phyloP scores from a whole-genome alignment of 2,329 filamentous ascomycete species.

The Apiospora sp. region DNA sequence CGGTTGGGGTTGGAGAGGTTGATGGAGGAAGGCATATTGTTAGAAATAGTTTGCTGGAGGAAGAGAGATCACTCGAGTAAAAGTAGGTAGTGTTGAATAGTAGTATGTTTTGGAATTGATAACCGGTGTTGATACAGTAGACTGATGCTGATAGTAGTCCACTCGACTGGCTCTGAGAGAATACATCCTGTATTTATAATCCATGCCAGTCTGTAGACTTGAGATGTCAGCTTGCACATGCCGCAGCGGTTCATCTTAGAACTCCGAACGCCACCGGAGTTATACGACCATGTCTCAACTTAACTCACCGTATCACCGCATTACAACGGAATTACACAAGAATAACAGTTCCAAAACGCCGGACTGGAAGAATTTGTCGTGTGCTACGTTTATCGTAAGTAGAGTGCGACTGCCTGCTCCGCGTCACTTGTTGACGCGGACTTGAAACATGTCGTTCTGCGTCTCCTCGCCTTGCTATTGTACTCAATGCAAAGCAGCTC shows the following conservation, averaged over 20 bases:
- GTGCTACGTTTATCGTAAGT: not conserved
- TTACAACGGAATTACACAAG: not conserved
- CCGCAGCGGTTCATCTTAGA: not conserved
- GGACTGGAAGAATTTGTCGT: not conserved
- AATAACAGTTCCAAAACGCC: not conserved
- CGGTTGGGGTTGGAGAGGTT: constrained; percentile 37
- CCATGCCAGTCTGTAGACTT: not conserved
- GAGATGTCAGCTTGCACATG: not conserved
- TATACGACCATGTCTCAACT: not conserved
- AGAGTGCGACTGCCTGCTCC: not conserved
- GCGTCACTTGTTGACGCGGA: not conserved
- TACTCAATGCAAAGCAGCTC: not conserved
- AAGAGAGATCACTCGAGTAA: not conserved
- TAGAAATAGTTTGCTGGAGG: not conserved
- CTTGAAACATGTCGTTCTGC: not conserved
- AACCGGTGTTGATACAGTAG: not conserved
- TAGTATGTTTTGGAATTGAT: not conserved
- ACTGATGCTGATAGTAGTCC: not conserved
- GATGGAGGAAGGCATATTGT: constrained; percentile 28
- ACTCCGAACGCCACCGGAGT: constrained; percentile 23
- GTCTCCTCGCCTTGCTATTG: not conserved
- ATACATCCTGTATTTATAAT: not conserved
- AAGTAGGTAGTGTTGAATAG: not conserved
- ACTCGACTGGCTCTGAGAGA: not conserved
- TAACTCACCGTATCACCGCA: not conserved